Evolutionary conservation across 192 early-diverging fungal genomes (phyloP), one percentile per base, ranked within the genome.

Genomic region (Dissophora ornata): DNA sequence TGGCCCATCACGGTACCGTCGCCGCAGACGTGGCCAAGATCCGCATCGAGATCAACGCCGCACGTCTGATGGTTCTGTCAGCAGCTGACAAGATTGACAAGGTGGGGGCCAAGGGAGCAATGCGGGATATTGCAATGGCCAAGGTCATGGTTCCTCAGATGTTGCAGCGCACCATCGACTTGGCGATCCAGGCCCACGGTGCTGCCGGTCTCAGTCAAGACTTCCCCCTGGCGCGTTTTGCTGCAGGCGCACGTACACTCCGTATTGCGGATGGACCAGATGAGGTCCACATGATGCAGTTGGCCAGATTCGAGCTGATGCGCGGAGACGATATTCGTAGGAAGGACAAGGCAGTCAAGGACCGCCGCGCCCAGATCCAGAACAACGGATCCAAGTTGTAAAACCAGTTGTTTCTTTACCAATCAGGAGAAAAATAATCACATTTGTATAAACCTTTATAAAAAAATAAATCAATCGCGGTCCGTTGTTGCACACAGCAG

Each of bases 121-220:
- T 94, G 81, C 93, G 95, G 54, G 91, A 97, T 62, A 99, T 99
- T 75, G 96, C 93, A 15, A 98, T 98, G 93, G 96, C 95, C 68
- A 98, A 99, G 87, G 92, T 95, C 25, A 83, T 92, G 32, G 93
- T 95, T 12, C 97, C 97, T 19, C 90, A 77, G 30, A 89, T 92
- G 82, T 79, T 90, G 13, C 86, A 92, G 36, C 62, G 69, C 1
- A 91, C 97, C 12, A 80, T 98, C 51, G 97, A 99, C 67, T 81
- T 92, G 51, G 94, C 96, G 11, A 97, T 99, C 57, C 97, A 99
- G 83, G 90, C 93, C 48, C 87, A 90, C 71, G 97, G 97, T 49
- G 97, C 94, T 19, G 95, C 81, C n/a, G 97, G 97, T 54, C 84
- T 99, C 38, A 86, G 87, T 38, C 90, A 91, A 48, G 96, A 98